Conservation (phyloP, 371 early-diverging fungal species). For the Rhizomucor miehei region DNA sequence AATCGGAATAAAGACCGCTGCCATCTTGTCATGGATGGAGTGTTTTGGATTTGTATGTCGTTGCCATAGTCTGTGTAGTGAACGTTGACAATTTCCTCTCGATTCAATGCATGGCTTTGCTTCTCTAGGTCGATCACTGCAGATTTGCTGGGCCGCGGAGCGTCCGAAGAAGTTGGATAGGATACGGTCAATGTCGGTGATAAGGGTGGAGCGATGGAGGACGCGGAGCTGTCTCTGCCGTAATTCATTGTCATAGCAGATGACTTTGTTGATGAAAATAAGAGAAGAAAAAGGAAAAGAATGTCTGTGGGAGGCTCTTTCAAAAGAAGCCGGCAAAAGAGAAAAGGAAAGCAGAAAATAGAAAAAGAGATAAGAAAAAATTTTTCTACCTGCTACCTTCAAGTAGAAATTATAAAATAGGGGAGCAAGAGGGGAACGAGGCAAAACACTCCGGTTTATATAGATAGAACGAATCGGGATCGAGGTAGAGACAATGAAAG, state of each 20-base stretch:
- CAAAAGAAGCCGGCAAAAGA: neutral
- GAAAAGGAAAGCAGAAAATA: conserved; percentile 1
- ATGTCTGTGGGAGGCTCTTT: neutral
- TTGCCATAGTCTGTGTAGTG: conserved; percentile 11
- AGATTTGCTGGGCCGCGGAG: neutral
- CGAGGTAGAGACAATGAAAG: too few species aligned
- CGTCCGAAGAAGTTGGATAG: neutral
- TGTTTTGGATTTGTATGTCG: neutral
- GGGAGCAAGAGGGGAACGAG: too few species aligned
- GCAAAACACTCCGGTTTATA: neutral
- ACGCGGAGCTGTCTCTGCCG: too few species aligned
- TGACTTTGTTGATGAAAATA: too few species aligned
- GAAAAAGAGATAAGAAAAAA: neutral
- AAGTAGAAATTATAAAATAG: too few species aligned
- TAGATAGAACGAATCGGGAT: neutral
- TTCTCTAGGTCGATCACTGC: conserved; percentile 13
- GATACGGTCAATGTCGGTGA: neutral
- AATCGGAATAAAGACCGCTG: too few species aligned
- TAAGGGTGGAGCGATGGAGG: neutral
- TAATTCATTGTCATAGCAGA: too few species aligned
- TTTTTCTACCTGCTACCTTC: too few species aligned
- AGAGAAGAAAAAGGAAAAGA: neutral
- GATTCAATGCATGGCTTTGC: conserved; percentile 4
- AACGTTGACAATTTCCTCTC: conserved; percentile 12
- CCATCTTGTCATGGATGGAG: too few species aligned